These are phyloP conservation scores for Xenoacremonium recifei DNA, from an alignment of 2,329 filamentous ascomycete genomes.

Conservation along the genomic window DNA sequence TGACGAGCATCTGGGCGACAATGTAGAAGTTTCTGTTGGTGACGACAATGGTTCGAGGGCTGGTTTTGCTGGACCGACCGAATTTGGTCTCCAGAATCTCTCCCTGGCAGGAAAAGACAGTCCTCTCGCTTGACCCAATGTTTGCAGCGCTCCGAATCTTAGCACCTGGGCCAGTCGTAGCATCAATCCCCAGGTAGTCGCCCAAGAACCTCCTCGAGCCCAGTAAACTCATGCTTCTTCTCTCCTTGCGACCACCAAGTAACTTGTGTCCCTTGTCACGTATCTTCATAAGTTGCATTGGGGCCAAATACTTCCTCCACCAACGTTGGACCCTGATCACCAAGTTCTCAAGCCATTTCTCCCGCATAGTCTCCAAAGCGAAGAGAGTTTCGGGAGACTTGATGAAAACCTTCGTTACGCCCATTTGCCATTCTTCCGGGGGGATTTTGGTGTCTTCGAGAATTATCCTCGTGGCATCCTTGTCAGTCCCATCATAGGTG, in stretches of 20 bases:
- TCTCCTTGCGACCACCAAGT: constrained; percentile 83
- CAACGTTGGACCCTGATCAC: constrained; percentile 95
- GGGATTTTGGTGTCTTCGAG: constrained; percentile 96
- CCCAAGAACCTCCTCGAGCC: constrained; percentile 91
- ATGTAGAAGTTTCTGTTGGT: constrained; percentile 88
- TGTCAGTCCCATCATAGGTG: constrained; percentile 87
- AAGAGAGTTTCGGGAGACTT: constrained; percentile 97
- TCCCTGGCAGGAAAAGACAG: constrained; percentile 86
- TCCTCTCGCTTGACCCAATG: constrained; percentile 69
- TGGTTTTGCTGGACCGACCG: constrained; percentile 90
- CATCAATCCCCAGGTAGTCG: constrained; percentile 89
- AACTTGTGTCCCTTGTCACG: constrained; percentile 85
- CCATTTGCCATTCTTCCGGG: constrained; percentile 93
- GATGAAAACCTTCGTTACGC: constrained; percentile 95
- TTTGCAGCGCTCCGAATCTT: constrained; percentile 74
- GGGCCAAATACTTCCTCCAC: constrained; percentile 94
- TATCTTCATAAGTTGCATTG: constrained; percentile 81
- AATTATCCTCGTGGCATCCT: constrained; percentile 87
- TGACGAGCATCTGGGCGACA: constrained; percentile 78
- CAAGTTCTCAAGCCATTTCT: constrained; percentile 99
- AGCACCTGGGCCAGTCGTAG: constrained; percentile 74
- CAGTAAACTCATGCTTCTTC: constrained; percentile 84
- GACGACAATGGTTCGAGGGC: constrained; percentile 79
- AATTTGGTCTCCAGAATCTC: constrained; percentile 93
- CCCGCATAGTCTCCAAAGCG: constrained; percentile 94